These are phyloP conservation scores for Suillus plorans DNA, from an alignment of 768 basidiomycete genomes.

Conservation along the genomic window DNA sequence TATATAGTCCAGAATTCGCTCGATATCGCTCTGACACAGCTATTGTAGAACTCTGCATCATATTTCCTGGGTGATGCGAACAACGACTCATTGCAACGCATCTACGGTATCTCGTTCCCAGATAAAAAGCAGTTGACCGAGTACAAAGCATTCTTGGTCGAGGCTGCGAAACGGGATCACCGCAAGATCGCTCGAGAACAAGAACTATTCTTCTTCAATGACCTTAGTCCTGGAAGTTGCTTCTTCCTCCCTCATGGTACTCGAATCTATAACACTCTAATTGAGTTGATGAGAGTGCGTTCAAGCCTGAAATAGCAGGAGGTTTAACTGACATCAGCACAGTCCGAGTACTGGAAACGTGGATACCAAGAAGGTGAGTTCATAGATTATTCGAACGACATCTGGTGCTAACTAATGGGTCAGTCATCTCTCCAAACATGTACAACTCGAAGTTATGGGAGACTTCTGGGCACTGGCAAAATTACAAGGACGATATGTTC, in stretches of 20 bases:
- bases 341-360: conserved; percentile 93
- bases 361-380: conserved; percentile 86
- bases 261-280: conserved; percentile 90
- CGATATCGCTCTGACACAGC: neutral
- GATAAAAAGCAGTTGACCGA: conserved; percentile 94
- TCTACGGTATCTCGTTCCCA: conserved; percentile 99
- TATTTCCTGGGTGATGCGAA: conserved; percentile 95
- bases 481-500: conserved; percentile 99
- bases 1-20: neutral
- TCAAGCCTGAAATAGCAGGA: conserved; percentile 6
- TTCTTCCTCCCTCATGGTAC: conserved; percentile 99
- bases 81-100: conserved; percentile 92
- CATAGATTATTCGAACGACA: neutral
- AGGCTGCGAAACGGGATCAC: conserved; percentile 98
- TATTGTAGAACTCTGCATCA: conserved; percentile 83
- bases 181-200: conserved; percentile 97
- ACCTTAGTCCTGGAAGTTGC: conserved; percentile 89
- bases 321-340: conserved; percentile 8
- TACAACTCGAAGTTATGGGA: conserved; percentile 97
- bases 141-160: conserved; percentile 93
- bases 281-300: conserved; percentile 87
- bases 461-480: conserved; percentile 96
- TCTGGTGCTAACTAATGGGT: conserved; percentile 1
- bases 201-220: conserved; percentile 98
- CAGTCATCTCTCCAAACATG: conserved; percentile 98